These are phyloP conservation scores for Closterium sp. DNA, from an alignment of 139 green algal species.

Conservation along the genomic window DNA sequence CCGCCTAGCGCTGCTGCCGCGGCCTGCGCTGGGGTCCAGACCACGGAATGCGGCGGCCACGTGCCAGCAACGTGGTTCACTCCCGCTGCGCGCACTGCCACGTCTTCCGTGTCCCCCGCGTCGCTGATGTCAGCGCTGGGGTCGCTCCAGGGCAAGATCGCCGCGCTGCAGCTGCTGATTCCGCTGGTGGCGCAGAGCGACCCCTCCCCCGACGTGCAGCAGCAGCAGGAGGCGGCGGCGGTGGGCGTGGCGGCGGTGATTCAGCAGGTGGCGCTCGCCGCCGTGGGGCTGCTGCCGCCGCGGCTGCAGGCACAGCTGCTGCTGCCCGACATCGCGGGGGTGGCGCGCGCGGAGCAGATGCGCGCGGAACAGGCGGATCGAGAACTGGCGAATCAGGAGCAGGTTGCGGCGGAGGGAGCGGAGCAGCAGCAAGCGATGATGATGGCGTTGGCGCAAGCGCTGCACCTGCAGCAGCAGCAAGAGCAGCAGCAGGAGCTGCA, in stretches of 20 bases:
- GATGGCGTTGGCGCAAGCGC: not conserved
- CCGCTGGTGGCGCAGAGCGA: constrained; percentile 11
- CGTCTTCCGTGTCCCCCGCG: constrained; percentile 9
- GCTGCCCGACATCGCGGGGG: not conserved
- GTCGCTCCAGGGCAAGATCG: constrained; percentile 32
- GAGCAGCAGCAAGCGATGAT: not conserved
- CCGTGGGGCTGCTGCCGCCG: constrained; percentile 26
- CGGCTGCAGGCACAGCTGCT: not conserved
- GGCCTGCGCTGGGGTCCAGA: not conserved
- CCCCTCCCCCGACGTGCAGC: not conserved
- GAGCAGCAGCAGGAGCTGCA: not conserved
- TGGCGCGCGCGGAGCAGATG: not conserved
- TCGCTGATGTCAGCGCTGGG: constrained; percentile 29
- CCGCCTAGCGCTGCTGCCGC: not conserved
- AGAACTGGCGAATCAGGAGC: not conserved
- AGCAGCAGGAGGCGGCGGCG: constrained; percentile 29
- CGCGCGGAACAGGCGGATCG: not conserved
- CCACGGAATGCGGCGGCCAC: not conserved
- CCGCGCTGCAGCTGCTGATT: constrained; percentile 14
- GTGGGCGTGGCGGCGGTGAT: constrained; percentile 25
- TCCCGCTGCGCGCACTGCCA: not conserved
- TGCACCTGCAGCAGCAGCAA: not conserved
- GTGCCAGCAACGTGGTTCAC: not conserved
- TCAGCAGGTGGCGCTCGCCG: constrained; percentile 28
- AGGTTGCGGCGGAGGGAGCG: not conserved